A percentile compares a stretch with the other conserved stretches of the same genome.
Evolutionary conservation across 106 monocot species (phyloP).

Genomic region (Vanilla planifolia): DNA sequence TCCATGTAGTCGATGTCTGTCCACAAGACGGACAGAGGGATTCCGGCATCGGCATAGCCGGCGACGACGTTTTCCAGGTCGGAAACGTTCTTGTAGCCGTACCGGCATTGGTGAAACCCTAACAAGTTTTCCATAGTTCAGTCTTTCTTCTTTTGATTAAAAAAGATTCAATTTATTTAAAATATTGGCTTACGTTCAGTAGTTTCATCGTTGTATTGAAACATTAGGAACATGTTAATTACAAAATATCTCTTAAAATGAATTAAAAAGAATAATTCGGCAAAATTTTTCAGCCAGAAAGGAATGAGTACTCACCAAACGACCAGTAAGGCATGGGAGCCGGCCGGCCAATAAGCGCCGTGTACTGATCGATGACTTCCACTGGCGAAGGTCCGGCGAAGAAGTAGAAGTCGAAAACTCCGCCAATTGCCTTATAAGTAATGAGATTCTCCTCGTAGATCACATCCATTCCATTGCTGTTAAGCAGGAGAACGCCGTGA

Average conservation of each 20-base stretch:
- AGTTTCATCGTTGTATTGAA: too few relatives aligned
- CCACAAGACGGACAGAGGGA: slow-evolving; percentile 74
- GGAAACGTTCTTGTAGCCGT: slow-evolving; percentile 53
- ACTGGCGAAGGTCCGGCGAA: slow-evolving; percentile 44
- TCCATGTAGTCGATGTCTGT: slow-evolving; percentile 89
- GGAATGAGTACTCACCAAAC: slow-evolving; percentile 70
- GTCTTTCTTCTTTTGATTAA: too few relatives aligned
- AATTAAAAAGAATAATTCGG: too few relatives aligned
- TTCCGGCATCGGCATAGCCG: slow-evolving; percentile 45
- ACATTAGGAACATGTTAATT: too few relatives aligned
- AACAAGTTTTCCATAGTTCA: not conserved
- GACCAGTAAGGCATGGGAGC: slow-evolving; percentile 67
- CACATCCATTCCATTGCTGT: slow-evolving; percentile 65
- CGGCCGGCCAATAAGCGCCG: slow-evolving; percentile 43
- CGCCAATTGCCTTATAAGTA: slow-evolving; percentile 59
- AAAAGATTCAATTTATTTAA: too few relatives aligned
- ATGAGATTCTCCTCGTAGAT: slow-evolving; percentile 23
- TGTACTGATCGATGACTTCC: slow-evolving; percentile 47
- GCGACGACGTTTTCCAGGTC: slow-evolving; percentile 60
- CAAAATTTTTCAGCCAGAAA: too few relatives aligned
- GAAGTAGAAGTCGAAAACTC: slow-evolving; percentile 49
- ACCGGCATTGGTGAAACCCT: slow-evolving; percentile 81
- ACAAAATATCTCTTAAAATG: too few relatives aligned
- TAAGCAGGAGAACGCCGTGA: slow-evolving; percentile 50
- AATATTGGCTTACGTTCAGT: too few relatives aligned